phyloP scores from a whole-genome alignment of 148 eudicot species.

The Limonium bicolor region DNA sequence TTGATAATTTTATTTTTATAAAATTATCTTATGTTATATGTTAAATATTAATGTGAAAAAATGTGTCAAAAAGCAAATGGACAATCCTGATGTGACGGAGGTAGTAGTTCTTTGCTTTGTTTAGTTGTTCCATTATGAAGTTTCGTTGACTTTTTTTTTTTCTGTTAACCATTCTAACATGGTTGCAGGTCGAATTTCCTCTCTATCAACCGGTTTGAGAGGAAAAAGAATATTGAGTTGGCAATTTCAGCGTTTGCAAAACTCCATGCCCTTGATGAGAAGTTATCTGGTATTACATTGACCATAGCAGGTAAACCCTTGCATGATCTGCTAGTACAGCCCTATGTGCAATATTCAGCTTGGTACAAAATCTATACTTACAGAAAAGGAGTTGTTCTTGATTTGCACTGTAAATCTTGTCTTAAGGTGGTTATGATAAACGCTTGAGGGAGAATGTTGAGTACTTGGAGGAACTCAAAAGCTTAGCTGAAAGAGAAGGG shows the following conservation, averaged over 20 bases:
- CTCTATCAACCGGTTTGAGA: conserved; percentile 87
- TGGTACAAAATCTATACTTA: too few species aligned
- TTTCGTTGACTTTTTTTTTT: background rate
- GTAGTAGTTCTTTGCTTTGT: too few species aligned
- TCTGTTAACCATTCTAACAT: background rate
- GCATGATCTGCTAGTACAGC: too few species aligned
- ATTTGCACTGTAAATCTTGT: too few species aligned
- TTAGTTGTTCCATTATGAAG: too few species aligned
- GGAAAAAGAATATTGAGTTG: conserved; percentile 81
- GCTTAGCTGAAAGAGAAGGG: conserved; percentile 59
- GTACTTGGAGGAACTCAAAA: conserved; percentile 68
- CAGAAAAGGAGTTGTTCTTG: too few species aligned
- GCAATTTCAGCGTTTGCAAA: conserved; percentile 85
- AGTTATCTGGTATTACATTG: conserved; percentile 32
- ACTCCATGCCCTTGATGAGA: conserved; percentile 27
- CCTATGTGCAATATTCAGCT: too few species aligned
- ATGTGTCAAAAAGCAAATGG: too few species aligned
- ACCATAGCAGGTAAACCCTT: conserved; percentile 61
- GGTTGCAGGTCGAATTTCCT: conserved; percentile 58
- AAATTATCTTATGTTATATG: too few species aligned
- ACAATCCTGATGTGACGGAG: too few species aligned
- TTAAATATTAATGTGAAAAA: too few species aligned
- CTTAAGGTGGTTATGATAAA: conserved; percentile 86
- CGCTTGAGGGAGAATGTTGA: conserved; percentile 85
- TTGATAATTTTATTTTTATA: too few species aligned